These are phyloP conservation scores for Penicillium taxi DNA, from an alignment of 495 filamentous ascomycete species.

Conservation along the genomic window DNA sequence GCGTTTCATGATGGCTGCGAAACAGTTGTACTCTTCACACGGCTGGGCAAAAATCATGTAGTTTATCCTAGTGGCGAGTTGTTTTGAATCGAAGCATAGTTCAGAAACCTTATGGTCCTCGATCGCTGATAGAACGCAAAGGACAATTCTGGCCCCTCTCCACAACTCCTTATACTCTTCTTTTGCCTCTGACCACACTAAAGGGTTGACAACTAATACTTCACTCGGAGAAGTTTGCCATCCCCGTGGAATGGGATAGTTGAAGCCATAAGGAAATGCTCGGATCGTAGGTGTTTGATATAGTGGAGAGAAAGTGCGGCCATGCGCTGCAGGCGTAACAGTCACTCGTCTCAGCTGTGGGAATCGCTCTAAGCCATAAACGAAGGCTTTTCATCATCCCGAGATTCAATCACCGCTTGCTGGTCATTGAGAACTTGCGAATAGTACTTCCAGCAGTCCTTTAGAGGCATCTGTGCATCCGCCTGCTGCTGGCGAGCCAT, in stretches of 20 bases:
- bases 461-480: conserved; percentile 7
- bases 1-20: conserved; percentile 8
- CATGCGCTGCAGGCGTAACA: conserved; percentile 24
- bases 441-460: conserved; percentile 17
- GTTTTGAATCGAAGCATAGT: conserved; percentile 12
- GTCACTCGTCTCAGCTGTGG: conserved; percentile 16
- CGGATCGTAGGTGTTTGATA: conserved; percentile 30
- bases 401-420: conserved; percentile 11
- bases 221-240: too few species aligned
- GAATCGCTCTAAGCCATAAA: conserved; percentile 20
- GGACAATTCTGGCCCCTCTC: conserved; percentile 14
- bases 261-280: conserved; percentile 21
- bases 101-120: conserved; percentile 12
- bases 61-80: conserved; percentile 13
- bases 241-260: conserved; percentile 23
- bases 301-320: conserved; percentile 19
- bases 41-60: conserved; percentile 1
- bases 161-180: conserved; percentile 13
- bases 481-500: conserved; percentile 7
- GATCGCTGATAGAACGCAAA: conserved; percentile 8
- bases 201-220: conserved; percentile 1
- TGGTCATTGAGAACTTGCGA: conserved; percentile 14
- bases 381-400: conserved; percentile 15
- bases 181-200: conserved; percentile 5
- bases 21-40: conserved; percentile 15